Base-by-base conservation (phyloP, 2,329 filamentous ascomycete genomes). In the Drechslerella dactyloides region DNA sequence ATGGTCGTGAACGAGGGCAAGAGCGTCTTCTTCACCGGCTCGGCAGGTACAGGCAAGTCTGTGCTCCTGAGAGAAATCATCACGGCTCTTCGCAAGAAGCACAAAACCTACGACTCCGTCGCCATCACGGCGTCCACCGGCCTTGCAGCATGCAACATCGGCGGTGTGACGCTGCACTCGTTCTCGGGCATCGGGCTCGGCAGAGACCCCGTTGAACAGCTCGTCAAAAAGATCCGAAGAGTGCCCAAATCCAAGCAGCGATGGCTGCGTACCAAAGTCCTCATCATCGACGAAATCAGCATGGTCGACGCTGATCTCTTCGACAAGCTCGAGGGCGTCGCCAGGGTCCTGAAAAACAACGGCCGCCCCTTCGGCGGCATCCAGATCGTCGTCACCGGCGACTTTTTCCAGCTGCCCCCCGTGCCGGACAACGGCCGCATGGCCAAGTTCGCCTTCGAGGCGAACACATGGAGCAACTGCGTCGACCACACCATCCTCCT, bases 221-320 rank as follows among this genome's bases (percentile, higher is more conserved):
- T 99, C 23, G 86, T 97, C 56, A 94, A 90, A 79, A 99, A 97
- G 83, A 91, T 99, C 76, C 89, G 90, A 76, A 86, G 87, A 68
- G 97, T 97, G 75, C 84, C 85, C 17, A 97, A 97, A 78, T 91
- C 92, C 21, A 93, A 90, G 78, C 89, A 87, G 74, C 86, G 93
- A 17, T 99, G 96, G 96, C 81, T 96, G 74, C 86, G 87, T 64
- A 96, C 92, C 0, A 96, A 93, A 77, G 87, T 91, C 11, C 84
- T 99, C 23, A 85, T 99, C 75, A 86, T 99, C 76, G 94, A 99
- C 80, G 94, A 99, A 79, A 88, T 99, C 2, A 97, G 94, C 11
- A 99, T 99, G 96, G 93, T 99, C 2, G 94, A 99, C 76, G 94
- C 91, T 0, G 93, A 97, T 35, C 83, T 99, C 0, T 99, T 97